Evolutionary conservation across 768 basidiomycete species (phyloP), one percentile per base, ranked within the genome.

Genomic region (Russula brevipes): DNA sequence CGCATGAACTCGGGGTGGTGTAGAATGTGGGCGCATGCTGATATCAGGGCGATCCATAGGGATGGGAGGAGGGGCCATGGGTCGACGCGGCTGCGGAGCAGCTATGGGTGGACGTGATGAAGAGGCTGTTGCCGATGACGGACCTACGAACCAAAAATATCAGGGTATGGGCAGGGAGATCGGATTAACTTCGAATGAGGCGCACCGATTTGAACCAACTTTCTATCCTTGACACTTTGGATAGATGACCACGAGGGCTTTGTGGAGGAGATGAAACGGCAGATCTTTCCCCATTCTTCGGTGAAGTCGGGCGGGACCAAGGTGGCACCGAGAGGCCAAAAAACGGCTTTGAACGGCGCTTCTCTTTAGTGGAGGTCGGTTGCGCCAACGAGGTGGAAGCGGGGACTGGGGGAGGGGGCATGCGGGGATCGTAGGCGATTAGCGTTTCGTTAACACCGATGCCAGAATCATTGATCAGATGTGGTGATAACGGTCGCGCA

Each of bases 291-390:
- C 54, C 57, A 19, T 57, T 6, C 65, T 52, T 66, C 16, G 62
- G 62, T 4, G 50, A 41, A 0, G 41, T 51, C 8, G 60, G 54
- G 7, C 49, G 59, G 54, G 64, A 62, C 58, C 65, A 64, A 19
- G 62, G 56, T 3, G 62, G 39, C 10, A 30, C 51, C 17, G 64
- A 35, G 36, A 66, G 54, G 14, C 77, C 78, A 68, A 82, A 83
- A 33, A 83, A 70, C 47, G 80, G 70, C 67, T 77, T 80, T 68
- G 78, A 75, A 16, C 74, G 71, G 35, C 59, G 59, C 65, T 77
- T 79, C 30, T 66, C 76, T 72, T 44, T 64, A 9, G 76, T 73
- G 38, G 73, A 51, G 49, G 64, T 61, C 39, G 54, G 58, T 9
- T 60, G 64, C 19, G n/a, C 17, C 41, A 67, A 49, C 71, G 74